Conservation (phyloP, 768 basidiomycete species). For the Auricularia cornea region DNA sequence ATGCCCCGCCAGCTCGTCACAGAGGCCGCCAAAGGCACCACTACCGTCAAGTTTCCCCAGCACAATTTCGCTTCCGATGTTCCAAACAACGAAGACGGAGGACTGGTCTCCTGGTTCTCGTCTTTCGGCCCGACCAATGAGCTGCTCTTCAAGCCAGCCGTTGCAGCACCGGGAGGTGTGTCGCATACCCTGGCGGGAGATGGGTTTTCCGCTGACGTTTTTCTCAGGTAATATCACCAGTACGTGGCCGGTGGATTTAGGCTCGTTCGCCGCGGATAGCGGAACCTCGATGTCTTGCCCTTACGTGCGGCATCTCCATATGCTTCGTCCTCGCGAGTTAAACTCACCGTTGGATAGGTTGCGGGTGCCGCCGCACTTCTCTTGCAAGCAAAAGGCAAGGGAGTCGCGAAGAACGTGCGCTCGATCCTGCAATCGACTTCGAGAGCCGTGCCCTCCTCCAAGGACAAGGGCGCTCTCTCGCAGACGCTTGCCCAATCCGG, state of each 20-base stretch:
- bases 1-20: no score
- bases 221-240: slow-evolving; percentile 31
- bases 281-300: no score
- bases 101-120: slow-evolving; percentile 47
- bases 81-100: slow-evolving; percentile 25
- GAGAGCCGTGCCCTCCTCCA: slow-evolving; percentile 32
- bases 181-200: no score
- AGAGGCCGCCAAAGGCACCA: no score
- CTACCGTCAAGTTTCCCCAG: no score
- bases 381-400: slow-evolving; percentile 31
- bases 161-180: not conserved
- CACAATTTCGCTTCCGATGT: no score
- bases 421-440: slow-evolving; percentile 44
- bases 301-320: not conserved
- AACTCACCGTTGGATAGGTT: slow-evolving; percentile 37
- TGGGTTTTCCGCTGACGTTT: no score
- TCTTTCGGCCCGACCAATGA: slow-evolving; percentile 52
- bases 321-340: not conserved
- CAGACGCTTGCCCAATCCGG: slow-evolving; percentile 48
- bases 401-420: slow-evolving; percentile 26
- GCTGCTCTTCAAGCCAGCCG: slow-evolving; percentile 30
- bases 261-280: no score
- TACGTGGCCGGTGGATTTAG: slow-evolving; percentile 21
- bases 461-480: slow-evolving; percentile 40
- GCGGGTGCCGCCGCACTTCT: slow-evolving; percentile 39